Base-by-base conservation (phyloP, 176 grass and related monocot genomes). In the Echinochloa phyllopogon region DNA sequence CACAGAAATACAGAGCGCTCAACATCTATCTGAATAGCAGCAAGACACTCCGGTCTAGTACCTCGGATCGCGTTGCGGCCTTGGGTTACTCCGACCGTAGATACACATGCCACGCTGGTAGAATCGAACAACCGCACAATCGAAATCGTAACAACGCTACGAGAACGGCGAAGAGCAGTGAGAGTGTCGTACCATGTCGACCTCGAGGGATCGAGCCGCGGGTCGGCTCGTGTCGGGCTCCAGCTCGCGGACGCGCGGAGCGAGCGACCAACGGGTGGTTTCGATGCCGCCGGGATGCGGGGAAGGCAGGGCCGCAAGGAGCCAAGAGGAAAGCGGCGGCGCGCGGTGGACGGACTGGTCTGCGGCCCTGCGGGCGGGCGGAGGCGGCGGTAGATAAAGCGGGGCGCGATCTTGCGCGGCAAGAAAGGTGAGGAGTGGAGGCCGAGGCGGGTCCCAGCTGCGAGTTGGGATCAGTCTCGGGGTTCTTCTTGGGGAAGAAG, bases 181-280 rank as follows among this genome's bases (percentile, higher is more conserved):
- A 78, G 75, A 25, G 23, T 2, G 29, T 10, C 68, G 38, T 81
- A 86, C 85, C 85, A 81, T 81, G 27, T 53, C 38, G 77, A 81
- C 14, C 42, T 63, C 58, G 48, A 53, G 8, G 38, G 48, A 52
- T 57, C 57, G 67, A 69, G 33, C 63, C 33, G 60, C 27, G 62
- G 75, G 78, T 39, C 72, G 45, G 42, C 37, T 42, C 72, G 65
- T 7, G 8, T 27, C 23, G 11, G 17, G 50, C 38, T 44, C 13
- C 49, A 45, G 41, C 51, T 59, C 39, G 25, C 24, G 4, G 38
- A 51, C n/a, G 57, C 10, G 21, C 3, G 56, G 56, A 24, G 9
- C 65, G n/a, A 68, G 52, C 50, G 12, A 5, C 55, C 4, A 12
- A 64, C 13, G 1, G 48, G 48, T 6, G 1, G 78, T 9, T 6